Conservation (phyloP, 805 yeast species). For the Candida hungchunana region DNA sequence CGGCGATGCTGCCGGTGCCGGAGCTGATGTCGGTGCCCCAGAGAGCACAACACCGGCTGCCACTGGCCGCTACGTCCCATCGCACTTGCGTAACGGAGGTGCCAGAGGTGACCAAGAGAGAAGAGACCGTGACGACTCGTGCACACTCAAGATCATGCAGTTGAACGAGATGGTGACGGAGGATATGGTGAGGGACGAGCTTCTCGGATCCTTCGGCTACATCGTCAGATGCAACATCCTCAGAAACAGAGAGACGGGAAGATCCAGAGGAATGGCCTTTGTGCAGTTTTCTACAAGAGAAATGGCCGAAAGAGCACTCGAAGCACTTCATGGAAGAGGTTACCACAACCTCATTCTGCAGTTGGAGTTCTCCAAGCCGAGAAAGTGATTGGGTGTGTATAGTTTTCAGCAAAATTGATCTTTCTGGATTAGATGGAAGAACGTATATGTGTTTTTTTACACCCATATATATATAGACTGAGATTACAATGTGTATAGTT, state of each 20-base stretch:
- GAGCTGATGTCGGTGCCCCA: constrained; percentile 43
- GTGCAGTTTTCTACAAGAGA: constrained; percentile 69
- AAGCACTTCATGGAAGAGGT: constrained; percentile 82
- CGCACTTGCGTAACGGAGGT: constrained; percentile 45
- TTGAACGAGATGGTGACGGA: constrained; percentile 83
- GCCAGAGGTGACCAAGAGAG: constrained; percentile 32
- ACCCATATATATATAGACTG: too few relatives aligned
- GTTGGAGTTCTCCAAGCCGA: constrained; percentile 53
- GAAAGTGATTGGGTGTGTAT: too few relatives aligned
- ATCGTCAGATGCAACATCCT: constrained; percentile 75
- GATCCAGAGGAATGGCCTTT: constrained; percentile 93
- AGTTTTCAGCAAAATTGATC: too few relatives aligned
- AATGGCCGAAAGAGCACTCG: constrained; percentile 74
- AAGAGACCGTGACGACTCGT: constrained; percentile 75
- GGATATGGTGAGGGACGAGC: constrained; percentile 67
- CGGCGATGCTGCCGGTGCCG: constrained; percentile 34
- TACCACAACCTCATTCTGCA: constrained; percentile 80
- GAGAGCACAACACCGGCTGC: constrained; percentile 35
- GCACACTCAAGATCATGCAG: constrained; percentile 88
- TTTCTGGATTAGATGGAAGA: background rate
- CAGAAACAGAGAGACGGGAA: constrained; percentile 89
- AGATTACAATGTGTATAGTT: too few relatives aligned
- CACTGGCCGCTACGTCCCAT: constrained; percentile 57
- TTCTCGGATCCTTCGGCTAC: constrained; percentile 63
- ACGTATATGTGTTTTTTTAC: too few relatives aligned